Evolutionary conservation across 305 asterid species (phyloP).

Genomic region (Fraxinus sp.): DNA sequence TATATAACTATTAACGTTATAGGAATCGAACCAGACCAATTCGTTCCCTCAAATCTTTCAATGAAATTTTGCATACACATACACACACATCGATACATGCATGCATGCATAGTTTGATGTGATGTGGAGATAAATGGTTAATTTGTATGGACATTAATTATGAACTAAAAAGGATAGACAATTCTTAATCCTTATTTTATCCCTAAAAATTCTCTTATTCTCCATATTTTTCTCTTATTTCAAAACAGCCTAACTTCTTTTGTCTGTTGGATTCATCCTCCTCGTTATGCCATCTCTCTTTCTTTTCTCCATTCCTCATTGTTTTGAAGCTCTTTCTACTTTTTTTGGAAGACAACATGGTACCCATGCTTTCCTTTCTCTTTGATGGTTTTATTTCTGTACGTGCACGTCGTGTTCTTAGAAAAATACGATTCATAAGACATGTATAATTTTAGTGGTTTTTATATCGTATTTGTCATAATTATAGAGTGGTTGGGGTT

Average conservation of each 20-base stretch:
- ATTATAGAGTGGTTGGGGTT: too few relatives aligned
- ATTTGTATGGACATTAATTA: neutral
- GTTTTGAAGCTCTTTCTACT: neutral
- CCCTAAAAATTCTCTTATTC: slow-evolving; percentile 8
- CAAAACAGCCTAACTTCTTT: slow-evolving; percentile 12
- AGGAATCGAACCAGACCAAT: too few relatives aligned
- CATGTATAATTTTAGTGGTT: neutral
- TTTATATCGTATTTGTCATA: too few relatives aligned
- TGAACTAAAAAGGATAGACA: slow-evolving; percentile 3
- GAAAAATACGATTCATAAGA: neutral
- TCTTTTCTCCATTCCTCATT: neutral
- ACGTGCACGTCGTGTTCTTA: neutral
- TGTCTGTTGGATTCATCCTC: neutral
- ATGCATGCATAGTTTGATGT: neutral
- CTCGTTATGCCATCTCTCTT: neutral
- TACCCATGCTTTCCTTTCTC: neutral
- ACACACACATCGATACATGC: too few relatives aligned
- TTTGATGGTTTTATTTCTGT: neutral
- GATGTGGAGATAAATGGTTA: neutral
- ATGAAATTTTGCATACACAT: too few relatives aligned
- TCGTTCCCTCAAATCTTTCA: too few relatives aligned
- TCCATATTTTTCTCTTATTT: slow-evolving; percentile 18
- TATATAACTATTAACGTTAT: too few relatives aligned
- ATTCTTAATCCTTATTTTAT: slow-evolving; percentile 19
- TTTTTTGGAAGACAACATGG: neutral